Percentiles rank a stretch among this genome's conserved stretches.
Conservation (phyloP, 2,329 filamentous ascomycete genomes). For the Aureobasidium sp. region DNA sequence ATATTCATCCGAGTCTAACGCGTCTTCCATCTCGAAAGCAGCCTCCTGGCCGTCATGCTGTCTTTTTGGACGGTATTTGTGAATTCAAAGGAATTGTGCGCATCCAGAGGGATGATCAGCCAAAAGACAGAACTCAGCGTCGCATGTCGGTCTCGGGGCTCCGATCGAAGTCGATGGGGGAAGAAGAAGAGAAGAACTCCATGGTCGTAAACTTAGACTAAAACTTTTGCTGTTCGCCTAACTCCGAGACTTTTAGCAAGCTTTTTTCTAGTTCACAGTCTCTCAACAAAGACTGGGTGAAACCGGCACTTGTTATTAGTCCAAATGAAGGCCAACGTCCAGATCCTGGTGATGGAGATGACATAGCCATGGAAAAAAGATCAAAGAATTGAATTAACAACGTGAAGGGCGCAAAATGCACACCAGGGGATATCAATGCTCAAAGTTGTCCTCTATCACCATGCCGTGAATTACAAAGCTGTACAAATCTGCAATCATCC, state of each 20-base stretch:
- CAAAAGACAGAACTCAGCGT: background rate
- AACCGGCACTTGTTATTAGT: background rate
- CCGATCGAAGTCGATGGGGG: background rate
- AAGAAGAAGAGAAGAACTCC: background rate
- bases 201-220: background rate
- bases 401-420: background rate
- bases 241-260: background rate
- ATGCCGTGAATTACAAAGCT: slow-evolving; percentile 8
- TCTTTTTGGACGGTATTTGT: background rate
- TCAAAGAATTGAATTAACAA: background rate
- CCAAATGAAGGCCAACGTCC: background rate
- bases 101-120: background rate
- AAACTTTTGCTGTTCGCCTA: slow-evolving; percentile 2
- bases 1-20: rapidly evolving
- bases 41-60: background rate
- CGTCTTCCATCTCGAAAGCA: too few relatives aligned
- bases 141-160: background rate
- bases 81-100: background rate
- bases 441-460: slow-evolving; percentile 6
- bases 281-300: background rate
- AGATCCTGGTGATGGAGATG: background rate
- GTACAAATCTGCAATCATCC: background rate
- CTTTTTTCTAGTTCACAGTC: background rate
- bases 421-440: background rate
- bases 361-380: background rate